Evolutionary conservation across 768 basidiomycete genomes (phyloP).

Genomic region (Boletus insuetus): DNA sequence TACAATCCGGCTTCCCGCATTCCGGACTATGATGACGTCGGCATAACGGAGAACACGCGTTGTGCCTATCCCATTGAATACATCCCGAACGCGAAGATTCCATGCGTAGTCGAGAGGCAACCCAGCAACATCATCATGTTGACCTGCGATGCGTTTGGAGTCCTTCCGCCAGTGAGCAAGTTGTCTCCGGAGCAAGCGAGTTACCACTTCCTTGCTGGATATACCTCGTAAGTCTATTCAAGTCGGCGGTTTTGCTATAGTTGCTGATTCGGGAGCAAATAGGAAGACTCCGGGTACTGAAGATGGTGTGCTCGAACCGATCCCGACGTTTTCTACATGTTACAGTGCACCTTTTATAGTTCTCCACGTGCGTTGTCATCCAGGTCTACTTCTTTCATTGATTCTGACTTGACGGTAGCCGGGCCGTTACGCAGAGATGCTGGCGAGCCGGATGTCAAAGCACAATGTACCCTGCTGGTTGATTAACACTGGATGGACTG

Average conservation of each 20-base stretch:
- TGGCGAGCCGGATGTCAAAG: slow-evolving; percentile 89
- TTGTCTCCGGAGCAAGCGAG: slow-evolving; percentile 92
- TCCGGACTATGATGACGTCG: slow-evolving; percentile 94
- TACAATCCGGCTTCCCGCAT: slow-evolving; percentile 80
- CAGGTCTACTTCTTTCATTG: not conserved
- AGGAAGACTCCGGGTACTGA: slow-evolving; percentile 99
- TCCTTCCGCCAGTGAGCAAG: slow-evolving; percentile 92
- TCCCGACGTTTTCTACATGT: slow-evolving; percentile 98
- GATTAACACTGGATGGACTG: slow-evolving; percentile 98
- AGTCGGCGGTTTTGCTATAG: not conserved
- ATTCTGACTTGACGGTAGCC: slow-evolving; percentile 46
- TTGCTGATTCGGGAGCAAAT: slow-evolving; percentile 18
- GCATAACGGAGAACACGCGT: slow-evolving; percentile 98
- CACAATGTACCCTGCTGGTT: slow-evolving; percentile 94
- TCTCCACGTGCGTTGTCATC: slow-evolving; percentile 63
- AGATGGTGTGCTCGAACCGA: slow-evolving; percentile 96
- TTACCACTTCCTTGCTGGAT: slow-evolving; percentile 97
- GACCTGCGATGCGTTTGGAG: slow-evolving; percentile 97
- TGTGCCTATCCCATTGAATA: slow-evolving; percentile 99
- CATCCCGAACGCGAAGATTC: slow-evolving; percentile 94
- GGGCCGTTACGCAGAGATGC: slow-evolving; percentile 94
- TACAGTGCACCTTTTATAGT: slow-evolving; percentile 99
- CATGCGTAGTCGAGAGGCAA: slow-evolving; percentile 82
- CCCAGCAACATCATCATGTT: slow-evolving; percentile 96
- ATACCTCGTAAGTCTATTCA: slow-evolving; percentile 68